These are phyloP conservation scores for Aspergillus jensenii DNA, from an alignment of 2,329 filamentous ascomycete genomes.

Conservation along the genomic window DNA sequence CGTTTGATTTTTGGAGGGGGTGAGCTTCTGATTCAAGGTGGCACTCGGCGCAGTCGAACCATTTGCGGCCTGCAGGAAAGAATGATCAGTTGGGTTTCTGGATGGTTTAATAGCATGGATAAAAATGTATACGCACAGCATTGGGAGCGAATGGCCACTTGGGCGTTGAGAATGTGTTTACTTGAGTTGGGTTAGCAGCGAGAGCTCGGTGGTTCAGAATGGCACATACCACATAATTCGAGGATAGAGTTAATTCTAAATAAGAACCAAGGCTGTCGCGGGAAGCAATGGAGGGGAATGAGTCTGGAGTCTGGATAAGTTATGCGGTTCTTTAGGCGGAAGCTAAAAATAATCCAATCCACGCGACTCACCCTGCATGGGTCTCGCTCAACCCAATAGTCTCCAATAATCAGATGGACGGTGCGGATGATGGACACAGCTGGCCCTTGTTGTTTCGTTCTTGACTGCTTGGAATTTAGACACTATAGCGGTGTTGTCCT, in stretches of 20 bases:
- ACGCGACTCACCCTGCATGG: constrained; percentile 2
- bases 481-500: background rate
- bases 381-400: background rate
- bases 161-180: constrained; percentile 97
- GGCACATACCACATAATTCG: constrained; percentile 29
- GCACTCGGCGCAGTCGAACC: constrained; percentile 98
- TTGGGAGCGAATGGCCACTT: constrained; percentile 91
- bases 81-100: background rate
- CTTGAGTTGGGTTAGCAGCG: constrained; percentile 47
- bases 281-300: background rate
- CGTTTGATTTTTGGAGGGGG: constrained; percentile 70
- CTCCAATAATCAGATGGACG: background rate
- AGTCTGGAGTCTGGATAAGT: constrained; percentile 3
- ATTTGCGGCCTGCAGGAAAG: constrained; percentile 70
- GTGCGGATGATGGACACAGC: background rate
- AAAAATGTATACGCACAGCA: constrained; percentile 68
- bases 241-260: background rate
- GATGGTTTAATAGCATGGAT: background rate
- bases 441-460: background rate
- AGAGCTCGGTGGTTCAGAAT: background rate
- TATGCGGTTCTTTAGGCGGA: constrained; percentile 15
- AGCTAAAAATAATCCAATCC: constrained; percentile 10
- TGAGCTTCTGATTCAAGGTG: constrained; percentile 81
- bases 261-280: background rate
- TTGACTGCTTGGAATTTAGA: background rate